Evolutionary conservation across 2,329 filamentous ascomycete genomes (phyloP).

Genomic region (Dendrostoma leiphaemia): DNA sequence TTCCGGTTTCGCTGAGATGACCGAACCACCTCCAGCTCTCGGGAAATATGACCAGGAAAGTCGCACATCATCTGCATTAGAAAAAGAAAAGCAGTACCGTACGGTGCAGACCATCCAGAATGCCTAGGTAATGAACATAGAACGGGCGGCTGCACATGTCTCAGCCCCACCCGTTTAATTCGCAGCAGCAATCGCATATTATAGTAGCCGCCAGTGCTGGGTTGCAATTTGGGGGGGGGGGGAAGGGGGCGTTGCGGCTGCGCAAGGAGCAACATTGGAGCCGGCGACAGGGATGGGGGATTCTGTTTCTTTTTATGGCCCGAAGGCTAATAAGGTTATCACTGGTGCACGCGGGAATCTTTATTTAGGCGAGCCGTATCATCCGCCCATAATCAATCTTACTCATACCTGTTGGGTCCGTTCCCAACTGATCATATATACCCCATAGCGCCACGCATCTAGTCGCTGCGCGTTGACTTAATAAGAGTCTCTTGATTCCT

Average conservation of each 20-base stretch:
- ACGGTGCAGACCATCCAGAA: too few species aligned
- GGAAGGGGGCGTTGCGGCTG: too few species aligned
- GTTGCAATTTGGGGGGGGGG: too few species aligned
- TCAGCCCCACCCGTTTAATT: too few species aligned
- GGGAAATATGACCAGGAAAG: background rate
- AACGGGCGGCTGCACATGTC: too few species aligned
- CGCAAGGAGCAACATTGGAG: too few species aligned
- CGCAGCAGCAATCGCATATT: too few species aligned
- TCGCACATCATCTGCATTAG: background rate
- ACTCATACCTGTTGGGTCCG: background rate
- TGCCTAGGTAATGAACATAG: background rate
- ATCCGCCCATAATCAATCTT: constrained; percentile 1
- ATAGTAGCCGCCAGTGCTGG: too few species aligned
- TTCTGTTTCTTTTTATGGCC: background rate
- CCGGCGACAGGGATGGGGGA: background rate
- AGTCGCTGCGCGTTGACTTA: background rate
- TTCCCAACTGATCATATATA: background rate
- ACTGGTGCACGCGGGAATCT: constrained; percentile 8
- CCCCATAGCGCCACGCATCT: background rate
- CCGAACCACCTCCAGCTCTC: background rate
- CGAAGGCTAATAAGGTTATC: background rate
- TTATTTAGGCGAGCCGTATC: constrained; percentile 17
- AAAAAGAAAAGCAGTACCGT: background rate
- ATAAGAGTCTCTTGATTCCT: background rate
- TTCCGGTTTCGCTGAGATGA: background rate